Evolutionary conservation across 805 yeast genomes (phyloP).

Genomic region (Lachancea sp.): DNA sequence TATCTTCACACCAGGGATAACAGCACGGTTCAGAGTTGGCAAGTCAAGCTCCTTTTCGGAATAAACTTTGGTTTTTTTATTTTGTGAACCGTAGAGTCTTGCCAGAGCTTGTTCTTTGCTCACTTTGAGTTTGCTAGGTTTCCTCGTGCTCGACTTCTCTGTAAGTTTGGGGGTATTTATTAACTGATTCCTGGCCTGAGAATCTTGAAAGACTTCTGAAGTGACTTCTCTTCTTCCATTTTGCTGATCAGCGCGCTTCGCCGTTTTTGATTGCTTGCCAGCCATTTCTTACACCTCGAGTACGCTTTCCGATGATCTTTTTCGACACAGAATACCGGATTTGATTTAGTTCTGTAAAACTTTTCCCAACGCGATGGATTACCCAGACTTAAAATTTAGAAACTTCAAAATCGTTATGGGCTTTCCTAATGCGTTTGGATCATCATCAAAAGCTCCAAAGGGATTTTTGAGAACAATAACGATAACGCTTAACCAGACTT

Average conservation of each 20-base stretch:
- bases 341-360: too few species aligned
- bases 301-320: neutral
- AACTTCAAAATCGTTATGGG: too few species aligned
- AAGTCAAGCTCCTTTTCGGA: slow-evolving; percentile 73
- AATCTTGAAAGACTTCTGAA: slow-evolving; percentile 61
- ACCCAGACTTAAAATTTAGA: too few species aligned
- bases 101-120: slow-evolving; percentile 62
- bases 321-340: too few species aligned
- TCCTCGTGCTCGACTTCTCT: slow-evolving; percentile 48
- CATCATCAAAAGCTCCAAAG: too few species aligned
- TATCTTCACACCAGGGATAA: slow-evolving; percentile 77
- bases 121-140: slow-evolving; percentile 44
- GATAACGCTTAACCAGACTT: too few species aligned
- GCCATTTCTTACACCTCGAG: slow-evolving; percentile 36
- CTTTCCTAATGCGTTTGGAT: too few species aligned
- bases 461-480: too few species aligned
- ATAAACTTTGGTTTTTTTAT: slow-evolving; percentile 43
- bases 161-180: slow-evolving; percentile 48
- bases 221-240: slow-evolving; percentile 51
- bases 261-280: slow-evolving; percentile 52
- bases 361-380: too few species aligned
- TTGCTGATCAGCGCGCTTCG: slow-evolving; percentile 48
- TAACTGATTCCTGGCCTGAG: slow-evolving; percentile 61
- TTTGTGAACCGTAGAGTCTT: slow-evolving; percentile 61
- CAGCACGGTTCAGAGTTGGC: slow-evolving; percentile 75